Base-by-base conservation (phyloP, 225 moss, liverwort and hornwort species). In the Polytrichum formosum region DNA sequence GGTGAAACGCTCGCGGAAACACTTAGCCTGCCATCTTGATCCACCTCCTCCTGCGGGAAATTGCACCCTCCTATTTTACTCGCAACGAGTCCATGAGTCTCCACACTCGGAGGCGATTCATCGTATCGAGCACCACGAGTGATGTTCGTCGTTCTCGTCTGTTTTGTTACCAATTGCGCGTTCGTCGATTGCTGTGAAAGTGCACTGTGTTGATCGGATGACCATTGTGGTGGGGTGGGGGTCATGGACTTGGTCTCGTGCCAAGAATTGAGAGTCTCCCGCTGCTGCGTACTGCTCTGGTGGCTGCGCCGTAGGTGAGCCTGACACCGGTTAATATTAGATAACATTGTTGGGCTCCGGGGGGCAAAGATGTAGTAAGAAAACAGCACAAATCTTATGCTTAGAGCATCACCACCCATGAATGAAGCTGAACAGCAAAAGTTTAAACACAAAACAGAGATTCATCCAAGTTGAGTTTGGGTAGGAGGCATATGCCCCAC, bases 301-400 rank as follows among this genome's bases (percentile, higher is more conserved):
- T 74, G 77, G 77, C 81, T 78, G 60, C 71, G 74, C 64, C 81
- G 77, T 53, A 82, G 77, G 35, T 82, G 74, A 33, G 81, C 81
- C 81, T 82, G 74, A 23, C 53, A 63, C 68, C 17, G 28, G 2
- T 25, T 5, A 18, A 63, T 25, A 13, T 13, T 0, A 26, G 26
- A 26, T 0, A 46, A 46, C 13, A 2, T 46, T 46, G 13, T 46
- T 46, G 46, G 46, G 37, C 9, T 37, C 37, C 10, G 37, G 37
- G 37, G 10, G 9, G 46, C 16, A 13, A 7, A 10, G 1, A 4
- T 46, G 13, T 46, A 46, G 46, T 46, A 0, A 13, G 4, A 16
- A 46, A 46, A 3, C 16, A 13, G 3, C 3, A 46, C 46, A 46
- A 46, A 46, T 0, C 13, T 46, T 16, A 13, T 16, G 46, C 13